Percentiles rank a stretch among this genome's conserved stretches.
Evolutionary conservation across 352 stramenopile genomes (phyloP).

Genomic region (Phytophthora pinifolia): DNA sequence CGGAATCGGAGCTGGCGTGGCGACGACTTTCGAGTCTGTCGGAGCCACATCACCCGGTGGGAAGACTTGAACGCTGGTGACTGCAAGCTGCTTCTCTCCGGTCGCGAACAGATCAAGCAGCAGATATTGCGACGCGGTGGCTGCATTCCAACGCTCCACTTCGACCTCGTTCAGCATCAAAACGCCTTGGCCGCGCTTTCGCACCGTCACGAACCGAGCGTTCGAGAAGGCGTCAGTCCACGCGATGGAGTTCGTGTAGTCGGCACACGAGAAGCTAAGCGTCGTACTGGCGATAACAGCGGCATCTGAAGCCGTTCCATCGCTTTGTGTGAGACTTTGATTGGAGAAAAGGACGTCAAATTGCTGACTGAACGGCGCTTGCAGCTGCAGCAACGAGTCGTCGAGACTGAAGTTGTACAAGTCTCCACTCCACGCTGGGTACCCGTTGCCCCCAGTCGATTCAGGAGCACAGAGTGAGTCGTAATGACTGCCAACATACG

Average conservation of each 20-base stretch:
- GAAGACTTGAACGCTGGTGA: slow-evolving; percentile 52
- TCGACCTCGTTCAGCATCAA: slow-evolving; percentile 78
- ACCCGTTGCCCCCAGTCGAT: slow-evolving; percentile 8
- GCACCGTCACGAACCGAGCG: slow-evolving; percentile 53
- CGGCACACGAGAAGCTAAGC: slow-evolving; percentile 54
- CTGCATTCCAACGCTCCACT: slow-evolving; percentile 61
- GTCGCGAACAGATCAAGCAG: slow-evolving; percentile 51
- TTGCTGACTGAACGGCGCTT: slow-evolving; percentile 52
- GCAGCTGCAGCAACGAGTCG: slow-evolving; percentile 40
- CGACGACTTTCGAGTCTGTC: slow-evolving; percentile 5
- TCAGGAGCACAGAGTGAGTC: slow-evolving; percentile 32
- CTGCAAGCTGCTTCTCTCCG: slow-evolving; percentile 35
- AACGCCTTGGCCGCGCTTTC: slow-evolving; percentile 29
- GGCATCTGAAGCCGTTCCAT: slow-evolving; percentile 8
- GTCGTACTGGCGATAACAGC: slow-evolving; percentile 23
- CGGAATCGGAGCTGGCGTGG: slow-evolving; percentile 35
- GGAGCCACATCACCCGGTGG: slow-evolving; percentile 36
- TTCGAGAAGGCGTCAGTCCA: slow-evolving; percentile 45
- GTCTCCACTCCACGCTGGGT: slow-evolving; percentile 38
- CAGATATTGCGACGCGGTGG: slow-evolving; percentile 42
- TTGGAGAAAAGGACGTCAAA: slow-evolving; percentile 53
- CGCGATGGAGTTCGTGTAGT: slow-evolving; percentile 29
- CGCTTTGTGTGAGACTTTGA: slow-evolving; percentile 20
- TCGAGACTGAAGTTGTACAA: slow-evolving; percentile 40
- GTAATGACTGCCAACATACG: slow-evolving; percentile 44